phyloP scores from a whole-genome alignment of 495 filamentous ascomycete genomes.

The Tuber umbilicatum region DNA sequence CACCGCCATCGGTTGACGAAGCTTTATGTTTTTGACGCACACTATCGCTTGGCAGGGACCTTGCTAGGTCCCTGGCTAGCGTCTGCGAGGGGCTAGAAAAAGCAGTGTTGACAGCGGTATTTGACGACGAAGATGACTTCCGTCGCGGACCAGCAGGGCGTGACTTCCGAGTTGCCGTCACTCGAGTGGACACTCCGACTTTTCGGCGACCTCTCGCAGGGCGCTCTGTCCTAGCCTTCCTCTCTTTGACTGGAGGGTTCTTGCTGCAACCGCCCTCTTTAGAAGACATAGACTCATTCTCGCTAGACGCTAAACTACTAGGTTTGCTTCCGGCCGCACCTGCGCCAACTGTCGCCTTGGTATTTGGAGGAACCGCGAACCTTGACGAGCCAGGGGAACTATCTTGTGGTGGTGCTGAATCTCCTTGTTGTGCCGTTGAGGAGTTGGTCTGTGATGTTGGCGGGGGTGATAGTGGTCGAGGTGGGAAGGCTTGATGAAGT shows the following conservation, averaged over 20 bases:
- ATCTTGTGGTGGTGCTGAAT: not conserved
- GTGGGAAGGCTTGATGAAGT: slow-evolving; percentile 34
- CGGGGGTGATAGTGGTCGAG: slow-evolving; percentile 36
- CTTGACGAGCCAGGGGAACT: not conserved
- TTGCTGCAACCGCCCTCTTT: slow-evolving; percentile 18
- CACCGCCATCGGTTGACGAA: slow-evolving; percentile 7
- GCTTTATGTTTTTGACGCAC: slow-evolving; percentile 23
- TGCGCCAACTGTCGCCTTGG: not conserved
- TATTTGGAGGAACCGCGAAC: not conserved
- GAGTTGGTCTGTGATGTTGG: not conserved
- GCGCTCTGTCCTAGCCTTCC: slow-evolving; percentile 27
- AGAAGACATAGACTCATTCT: slow-evolving; percentile 18
- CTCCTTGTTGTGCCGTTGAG: not conserved
- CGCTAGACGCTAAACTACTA: slow-evolving; percentile 5
- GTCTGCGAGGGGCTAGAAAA: slow-evolving; percentile 33
- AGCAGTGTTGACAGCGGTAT: slow-evolving; percentile 32
- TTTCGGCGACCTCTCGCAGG: slow-evolving; percentile 29
- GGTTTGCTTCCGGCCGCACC: not conserved
- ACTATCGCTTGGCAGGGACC: slow-evolving; percentile 27
- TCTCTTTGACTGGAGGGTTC: slow-evolving; percentile 7
- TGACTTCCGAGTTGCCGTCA: slow-evolving; percentile 18
- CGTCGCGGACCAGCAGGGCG: slow-evolving; percentile 22
- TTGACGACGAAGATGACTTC: slow-evolving; percentile 32
- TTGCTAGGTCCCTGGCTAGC: slow-evolving; percentile 23
- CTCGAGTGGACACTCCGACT: slow-evolving; percentile 21